These are phyloP conservation scores for Neurospora sp. DNA, from an alignment of 495 filamentous ascomycete genomes.

Conservation along the genomic window DNA sequence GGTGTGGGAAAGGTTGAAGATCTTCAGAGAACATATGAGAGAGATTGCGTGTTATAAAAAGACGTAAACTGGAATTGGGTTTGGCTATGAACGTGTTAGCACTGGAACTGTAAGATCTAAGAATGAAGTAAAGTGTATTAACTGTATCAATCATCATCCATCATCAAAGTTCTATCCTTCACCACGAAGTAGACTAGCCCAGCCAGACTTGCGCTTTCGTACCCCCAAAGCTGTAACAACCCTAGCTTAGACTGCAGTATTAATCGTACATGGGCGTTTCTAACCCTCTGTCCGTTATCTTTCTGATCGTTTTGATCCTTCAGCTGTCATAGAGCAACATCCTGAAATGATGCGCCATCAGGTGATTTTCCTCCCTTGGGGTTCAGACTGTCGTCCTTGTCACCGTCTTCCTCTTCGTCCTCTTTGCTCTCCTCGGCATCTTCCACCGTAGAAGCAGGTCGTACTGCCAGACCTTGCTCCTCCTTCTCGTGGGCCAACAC, in stretches of 20 bases:
- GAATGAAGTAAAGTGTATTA: neutral
- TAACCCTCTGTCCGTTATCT: neutral
- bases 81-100: neutral
- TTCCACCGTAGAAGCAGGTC: slow-evolving; percentile 24
- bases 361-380: slow-evolving; percentile 30
- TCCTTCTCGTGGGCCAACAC: slow-evolving; percentile 44
- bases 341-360: slow-evolving; percentile 42
- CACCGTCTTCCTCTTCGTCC: slow-evolving; percentile 25
- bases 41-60: neutral
- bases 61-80: neutral
- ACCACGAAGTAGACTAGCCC: neutral
- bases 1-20: neutral
- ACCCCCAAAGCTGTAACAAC: neutral
- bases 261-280: neutral
- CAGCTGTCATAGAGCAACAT: slow-evolving; percentile 37
- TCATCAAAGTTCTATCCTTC: neutral
- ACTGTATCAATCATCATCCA: neutral
- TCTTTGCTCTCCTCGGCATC: slow-evolving; percentile 23
- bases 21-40: neutral
- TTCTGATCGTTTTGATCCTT: neutral
- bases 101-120: neutral
- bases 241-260: neutral
- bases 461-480: slow-evolving; percentile 35
- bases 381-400: slow-evolving; percentile 20
- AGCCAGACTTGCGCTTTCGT: neutral